Percentiles rank a stretch among this genome's conserved stretches.
Conservation (phyloP, 345 rosid genomes). For the Eucalyptus fibrosa region DNA sequence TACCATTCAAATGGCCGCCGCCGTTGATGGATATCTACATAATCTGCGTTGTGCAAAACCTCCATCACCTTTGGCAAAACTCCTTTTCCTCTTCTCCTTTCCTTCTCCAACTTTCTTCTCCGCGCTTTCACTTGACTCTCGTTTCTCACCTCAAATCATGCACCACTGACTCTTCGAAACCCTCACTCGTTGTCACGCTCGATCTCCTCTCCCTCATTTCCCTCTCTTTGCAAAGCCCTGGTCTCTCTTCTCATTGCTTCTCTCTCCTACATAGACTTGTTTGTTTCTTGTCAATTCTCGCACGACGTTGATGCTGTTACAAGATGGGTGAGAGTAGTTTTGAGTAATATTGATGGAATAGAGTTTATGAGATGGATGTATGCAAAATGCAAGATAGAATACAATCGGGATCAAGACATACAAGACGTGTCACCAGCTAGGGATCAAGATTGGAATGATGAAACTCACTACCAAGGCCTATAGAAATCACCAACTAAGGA, state of each 20-base stretch:
- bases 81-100: neutral
- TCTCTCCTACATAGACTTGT: neutral
- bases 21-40: neutral
- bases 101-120: neutral
- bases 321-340: too few relatives aligned
- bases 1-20: neutral
- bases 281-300: neutral
- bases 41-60: neutral
- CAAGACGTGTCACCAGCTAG: too few relatives aligned
- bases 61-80: neutral
- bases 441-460: too few relatives aligned
- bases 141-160: neutral
- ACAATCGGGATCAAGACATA: too few relatives aligned
- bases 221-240: neutral
- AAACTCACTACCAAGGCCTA: too few relatives aligned
- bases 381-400: too few relatives aligned
- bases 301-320: rapidly evolving
- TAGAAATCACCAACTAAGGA: too few relatives aligned
- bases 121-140: neutral
- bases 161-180: neutral
- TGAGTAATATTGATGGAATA: rapidly evolving
- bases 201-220: neutral
- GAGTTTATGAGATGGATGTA: too few relatives aligned
- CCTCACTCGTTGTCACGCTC: neutral
- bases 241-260: neutral